Evolutionary conservation across 768 basidiomycete genomes (phyloP), one percentile per base, ranked within the genome.

Genomic region (Mycena venus): DNA sequence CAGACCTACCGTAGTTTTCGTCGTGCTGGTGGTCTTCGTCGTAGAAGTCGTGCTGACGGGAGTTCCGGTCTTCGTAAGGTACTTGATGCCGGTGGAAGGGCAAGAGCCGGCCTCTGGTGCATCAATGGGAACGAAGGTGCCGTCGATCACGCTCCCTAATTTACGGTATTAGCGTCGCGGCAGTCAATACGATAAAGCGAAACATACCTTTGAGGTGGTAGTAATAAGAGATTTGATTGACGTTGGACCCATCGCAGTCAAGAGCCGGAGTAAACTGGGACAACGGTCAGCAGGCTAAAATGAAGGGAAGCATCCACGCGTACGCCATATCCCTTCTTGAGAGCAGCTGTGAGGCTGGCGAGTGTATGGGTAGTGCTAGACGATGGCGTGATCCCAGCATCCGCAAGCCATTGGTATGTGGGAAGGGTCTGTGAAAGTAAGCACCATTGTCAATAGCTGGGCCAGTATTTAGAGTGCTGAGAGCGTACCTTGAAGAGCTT

Each of bases 331-430:
- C 86, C 90, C 14, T 83, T 68, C 80, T 88, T 85, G 59, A 95
- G 83, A 3, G 93, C 94, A 42, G 86, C 79, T 14, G 86, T 85
- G 56, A 95, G 79, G 12, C 85, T 79, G 17, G 89, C 83, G 21
- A 94, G 86, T 0, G 90, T 90, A 80, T 91, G 91, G 0, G 93
- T 94, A 76, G 83, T 79, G 72, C 82, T 85, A 3, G 85, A 83
- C n/a, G 88, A 88, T 15, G 96, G 96, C 4, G 89, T 90, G 77
- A 96, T 96, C 29, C 94, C 94, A n/a, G 88, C 91, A 25, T 88
- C 83, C 17, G 86, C 83, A 47, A 96, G 91, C 90, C 90, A 95
- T 19, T 89, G 86, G 81, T 91, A 95, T 3, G 95, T 95, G 0
- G 94, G 93, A 29, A 96, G 89, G 11, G 87, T 86, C 90, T 86